Percentiles rank a stretch among this genome's conserved stretches.
Conservation (phyloP, 257 asterid genomes). For the Nicotiana benthamiana region DNA sequence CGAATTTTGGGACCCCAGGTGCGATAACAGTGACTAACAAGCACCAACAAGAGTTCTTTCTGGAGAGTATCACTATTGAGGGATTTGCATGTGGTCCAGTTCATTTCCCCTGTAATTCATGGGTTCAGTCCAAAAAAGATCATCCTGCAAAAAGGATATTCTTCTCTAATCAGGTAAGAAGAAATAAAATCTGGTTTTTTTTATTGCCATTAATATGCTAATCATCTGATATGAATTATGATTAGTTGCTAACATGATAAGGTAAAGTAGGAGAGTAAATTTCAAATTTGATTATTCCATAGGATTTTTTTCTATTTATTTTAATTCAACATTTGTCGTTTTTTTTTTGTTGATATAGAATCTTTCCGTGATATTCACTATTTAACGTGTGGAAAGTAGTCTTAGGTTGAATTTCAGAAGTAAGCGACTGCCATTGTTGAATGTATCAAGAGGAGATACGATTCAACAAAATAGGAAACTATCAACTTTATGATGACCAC, state of each 20-base stretch:
- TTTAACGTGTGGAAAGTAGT: background rate
- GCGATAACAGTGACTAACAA: slow-evolving; percentile 70
- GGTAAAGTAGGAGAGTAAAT: background rate
- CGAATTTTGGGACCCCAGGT: slow-evolving; percentile 77
- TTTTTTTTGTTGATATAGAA: background rate
- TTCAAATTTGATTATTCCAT: background rate
- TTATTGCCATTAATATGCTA: background rate
- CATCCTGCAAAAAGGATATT: slow-evolving; percentile 69
- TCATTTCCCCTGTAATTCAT: slow-evolving; percentile 82
- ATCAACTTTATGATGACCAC: background rate
- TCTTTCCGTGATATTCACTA: background rate
- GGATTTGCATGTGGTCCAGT: slow-evolving; percentile 86
- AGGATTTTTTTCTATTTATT: background rate
- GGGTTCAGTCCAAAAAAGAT: slow-evolving; percentile 77
- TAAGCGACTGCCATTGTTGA: background rate
- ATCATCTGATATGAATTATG: background rate
- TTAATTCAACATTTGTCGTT: background rate
- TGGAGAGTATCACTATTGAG: slow-evolving; percentile 82
- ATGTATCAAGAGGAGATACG: background rate
- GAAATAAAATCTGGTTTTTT: too few species aligned
- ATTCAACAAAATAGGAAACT: background rate
- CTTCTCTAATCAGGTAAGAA: slow-evolving; percentile 76
- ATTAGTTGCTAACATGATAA: background rate
- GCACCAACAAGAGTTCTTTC: slow-evolving; percentile 78
- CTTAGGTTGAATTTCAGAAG: background rate